Conservation (phyloP, 768 basidiomycete species). For the Termitomyces sp. region DNA sequence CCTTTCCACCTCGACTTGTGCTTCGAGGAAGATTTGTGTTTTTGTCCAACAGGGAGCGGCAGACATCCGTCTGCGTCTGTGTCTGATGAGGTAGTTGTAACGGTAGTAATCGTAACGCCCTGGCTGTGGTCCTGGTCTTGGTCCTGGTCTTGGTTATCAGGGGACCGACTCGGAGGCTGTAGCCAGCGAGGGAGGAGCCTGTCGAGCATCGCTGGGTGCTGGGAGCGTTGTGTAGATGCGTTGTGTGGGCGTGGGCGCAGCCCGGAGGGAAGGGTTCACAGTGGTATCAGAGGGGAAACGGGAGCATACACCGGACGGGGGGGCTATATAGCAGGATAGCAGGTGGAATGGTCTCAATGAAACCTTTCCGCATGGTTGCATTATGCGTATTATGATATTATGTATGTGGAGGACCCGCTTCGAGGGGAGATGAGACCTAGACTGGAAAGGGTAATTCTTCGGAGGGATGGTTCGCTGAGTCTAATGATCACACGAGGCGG, state of each 20-base stretch:
- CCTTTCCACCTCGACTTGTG: constrained; percentile 18
- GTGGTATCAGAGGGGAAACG: neutral
- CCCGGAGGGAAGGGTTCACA: neutral
- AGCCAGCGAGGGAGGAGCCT: constrained; percentile 26
- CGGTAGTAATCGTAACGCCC: constrained; percentile 2
- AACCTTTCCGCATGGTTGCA: neutral
- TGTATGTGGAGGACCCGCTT: neutral
- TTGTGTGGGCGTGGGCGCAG: neutral
- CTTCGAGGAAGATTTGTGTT: neutral
- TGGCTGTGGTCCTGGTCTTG: constrained; percentile 7
- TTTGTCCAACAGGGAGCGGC: constrained; percentile 28
- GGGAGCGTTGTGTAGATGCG: neutral
- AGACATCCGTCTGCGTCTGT: constrained; percentile 19
- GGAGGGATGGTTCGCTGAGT: neutral
- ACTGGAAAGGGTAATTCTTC: neutral
- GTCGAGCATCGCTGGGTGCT: constrained; percentile 21
- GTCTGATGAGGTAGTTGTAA: constrained; percentile 19
- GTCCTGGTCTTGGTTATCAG: neutral
- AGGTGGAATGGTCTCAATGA: neutral
- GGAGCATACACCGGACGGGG: neutral
- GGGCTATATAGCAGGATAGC: neutral
- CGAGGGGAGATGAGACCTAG: neutral
- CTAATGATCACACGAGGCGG: constrained; percentile 1
- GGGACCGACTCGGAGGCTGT: neutral
- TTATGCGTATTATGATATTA: neutral